Conservation (phyloP, 2,329 filamentous ascomycete genomes). For the Cercospora sp. region DNA sequence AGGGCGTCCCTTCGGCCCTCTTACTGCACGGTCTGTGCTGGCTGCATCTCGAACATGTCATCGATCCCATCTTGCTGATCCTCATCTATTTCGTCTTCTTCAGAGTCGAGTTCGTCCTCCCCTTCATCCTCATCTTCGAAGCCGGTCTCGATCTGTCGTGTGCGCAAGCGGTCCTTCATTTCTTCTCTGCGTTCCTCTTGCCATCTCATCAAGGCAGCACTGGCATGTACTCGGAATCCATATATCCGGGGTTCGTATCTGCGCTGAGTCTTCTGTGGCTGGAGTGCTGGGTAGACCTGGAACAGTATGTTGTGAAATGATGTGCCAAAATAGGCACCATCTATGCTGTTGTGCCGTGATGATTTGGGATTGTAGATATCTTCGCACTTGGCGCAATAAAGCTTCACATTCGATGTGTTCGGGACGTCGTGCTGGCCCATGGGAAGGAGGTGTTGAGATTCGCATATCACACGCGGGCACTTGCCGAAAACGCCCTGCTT, state of each 20-base stretch:
- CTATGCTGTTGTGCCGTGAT: conserved; percentile 88
- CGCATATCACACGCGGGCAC: conserved; percentile 93
- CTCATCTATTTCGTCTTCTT: conserved; percentile 59
- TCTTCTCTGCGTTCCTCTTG: conserved; percentile 79
- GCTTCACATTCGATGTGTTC: conserved; percentile 86
- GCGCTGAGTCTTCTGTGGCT: conserved; percentile 80
- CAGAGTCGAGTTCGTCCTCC: conserved; percentile 61
- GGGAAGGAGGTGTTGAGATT: conserved; percentile 87
- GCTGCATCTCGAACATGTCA: conserved; percentile 44
- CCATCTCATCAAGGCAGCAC: conserved; percentile 86
- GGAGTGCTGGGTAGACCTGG: conserved; percentile 90
- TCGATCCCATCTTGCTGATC: conserved; percentile 55
- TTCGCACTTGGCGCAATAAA: conserved; percentile 96
- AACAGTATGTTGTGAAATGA: conserved; percentile 99
- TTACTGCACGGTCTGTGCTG: conserved; percentile 27
- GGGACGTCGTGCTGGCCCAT: conserved; percentile 92
- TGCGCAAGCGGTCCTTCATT: conserved; percentile 75
- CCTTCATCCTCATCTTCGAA: conserved; percentile 70
- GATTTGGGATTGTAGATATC: conserved; percentile 99
- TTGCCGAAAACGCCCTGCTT: conserved; percentile 98
- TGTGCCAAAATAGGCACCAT: conserved; percentile 96
- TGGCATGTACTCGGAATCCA: conserved; percentile 92
- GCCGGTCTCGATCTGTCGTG: conserved; percentile 69
- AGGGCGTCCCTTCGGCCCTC: background rate
- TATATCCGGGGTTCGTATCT: conserved; percentile 89